Evolutionary conservation across 108 stramenopile genomes (phyloP), one percentile per base, ranked within the genome.

Genomic region (Nitzschia putrida): DNA sequence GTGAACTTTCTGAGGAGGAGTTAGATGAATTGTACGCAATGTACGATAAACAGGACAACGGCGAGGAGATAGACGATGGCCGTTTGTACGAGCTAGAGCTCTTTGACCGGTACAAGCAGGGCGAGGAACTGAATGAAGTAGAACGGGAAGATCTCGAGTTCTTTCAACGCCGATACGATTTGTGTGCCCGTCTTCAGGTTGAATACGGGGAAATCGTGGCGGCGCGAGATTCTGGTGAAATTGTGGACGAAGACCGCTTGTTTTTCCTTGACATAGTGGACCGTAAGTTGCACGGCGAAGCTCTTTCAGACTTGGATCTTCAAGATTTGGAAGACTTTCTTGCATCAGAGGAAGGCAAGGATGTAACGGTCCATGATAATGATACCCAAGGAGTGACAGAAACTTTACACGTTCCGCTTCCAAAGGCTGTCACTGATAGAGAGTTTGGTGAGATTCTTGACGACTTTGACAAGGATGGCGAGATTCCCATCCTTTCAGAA

Each of bases 81-180:
- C 34, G 66, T 8, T 29, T 67, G 14, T 67, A 67, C 34, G 66
- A 67, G 66, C 66, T 67, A 7, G 66, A 67, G n/a, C 66, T 67
- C 20, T 52, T 67, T 8, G 52, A 52, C 38, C 66, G 66, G 18
- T 55, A 52, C 26, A 25, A 41, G 51, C 8, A 39, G 22, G 69
- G 69, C 25, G 53, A 67, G 34, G 3, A 18, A 22, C 23, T 51
- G 40, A 40, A 59, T 38, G 18, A 5, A 40, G 49, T 51, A 4
- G 69, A 70, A 42, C 26, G 25, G 34, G 50, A 23, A 60, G 68
- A 68, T 57, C 55, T 68, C 6, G 54, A 55, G 18, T 49, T 18
- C 47, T 49, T 49, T 6, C 47, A 49, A 18, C 14, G 18, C 47
- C 47, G 47, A 5, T 49, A 18, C 18, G 47, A 45, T 22, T 38